Evolutionary conservation across 208 protist genomes (phyloP).

Genomic region (Crithidia brevicula): DNA sequence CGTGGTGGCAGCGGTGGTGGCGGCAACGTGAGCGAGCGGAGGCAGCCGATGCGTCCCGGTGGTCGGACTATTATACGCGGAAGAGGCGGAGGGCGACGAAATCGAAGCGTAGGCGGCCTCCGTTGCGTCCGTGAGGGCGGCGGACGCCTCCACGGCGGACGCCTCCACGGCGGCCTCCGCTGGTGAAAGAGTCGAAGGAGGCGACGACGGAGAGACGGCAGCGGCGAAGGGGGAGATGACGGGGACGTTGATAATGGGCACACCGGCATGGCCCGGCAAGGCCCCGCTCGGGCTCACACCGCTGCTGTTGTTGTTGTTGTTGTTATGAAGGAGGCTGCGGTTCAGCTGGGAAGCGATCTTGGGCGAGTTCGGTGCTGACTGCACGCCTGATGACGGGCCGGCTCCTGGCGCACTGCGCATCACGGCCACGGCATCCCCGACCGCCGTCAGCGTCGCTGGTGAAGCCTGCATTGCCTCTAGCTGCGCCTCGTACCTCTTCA

Average conservation of each 20-base stretch:
- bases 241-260: background rate
- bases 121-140: no score
- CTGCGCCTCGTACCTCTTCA: slow-evolving; percentile 23
- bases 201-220: background rate
- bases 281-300: background rate
- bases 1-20: background rate
- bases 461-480: slow-evolving; percentile 24
- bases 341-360: background rate
- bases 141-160: background rate
- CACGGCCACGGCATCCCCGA: slow-evolving; percentile 6
- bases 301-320: background rate
- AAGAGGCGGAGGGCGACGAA: slow-evolving; percentile 5
- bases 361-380: background rate
- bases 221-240: slow-evolving; percentile 4
- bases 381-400: background rate
- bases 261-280: background rate
- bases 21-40: background rate
- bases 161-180: background rate
- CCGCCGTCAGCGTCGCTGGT: slow-evolving; percentile 5
- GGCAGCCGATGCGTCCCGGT: background rate
- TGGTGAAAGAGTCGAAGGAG: background rate
- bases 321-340: no score
- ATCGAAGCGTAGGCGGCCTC: background rate
- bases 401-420: background rate
- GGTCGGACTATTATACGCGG: background rate